phyloP scores from a whole-genome alignment of 495 filamentous ascomycete genomes.

The Aspergillus bridgeri region DNA sequence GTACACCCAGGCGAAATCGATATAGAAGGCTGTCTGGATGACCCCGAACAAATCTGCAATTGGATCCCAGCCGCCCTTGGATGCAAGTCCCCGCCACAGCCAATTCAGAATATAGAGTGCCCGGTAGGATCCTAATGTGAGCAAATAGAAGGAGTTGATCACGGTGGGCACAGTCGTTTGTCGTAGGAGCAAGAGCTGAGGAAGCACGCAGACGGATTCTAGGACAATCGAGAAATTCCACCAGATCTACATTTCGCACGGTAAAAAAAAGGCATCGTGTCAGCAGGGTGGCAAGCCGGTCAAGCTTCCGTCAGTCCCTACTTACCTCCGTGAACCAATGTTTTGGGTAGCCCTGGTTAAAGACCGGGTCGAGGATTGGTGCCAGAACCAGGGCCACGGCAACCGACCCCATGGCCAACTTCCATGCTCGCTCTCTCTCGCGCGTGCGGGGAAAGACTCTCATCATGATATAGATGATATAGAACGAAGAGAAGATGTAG shows the following conservation, averaged over 20 bases:
- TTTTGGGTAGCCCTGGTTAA: slow-evolving; percentile 41
- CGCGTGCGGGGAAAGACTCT: slow-evolving; percentile 81
- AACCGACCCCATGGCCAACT: slow-evolving; percentile 64
- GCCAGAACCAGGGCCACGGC: slow-evolving; percentile 56
- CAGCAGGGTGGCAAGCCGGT: background rate
- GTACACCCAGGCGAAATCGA: slow-evolving; percentile 98
- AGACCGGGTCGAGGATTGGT: slow-evolving; percentile 64
- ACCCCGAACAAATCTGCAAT: slow-evolving; percentile 79
- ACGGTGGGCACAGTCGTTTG: slow-evolving; percentile 95
- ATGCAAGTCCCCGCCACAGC: slow-evolving; percentile 64
- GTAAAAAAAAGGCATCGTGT: background rate
- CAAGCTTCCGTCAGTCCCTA: background rate
- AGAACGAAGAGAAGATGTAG: slow-evolving; percentile 80
- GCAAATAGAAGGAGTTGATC: slow-evolving; percentile 90
- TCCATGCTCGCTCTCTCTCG: slow-evolving; percentile 90
- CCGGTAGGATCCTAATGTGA: slow-evolving; percentile 85
- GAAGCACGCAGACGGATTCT: slow-evolving; percentile 86
- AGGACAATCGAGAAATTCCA: slow-evolving; percentile 88
- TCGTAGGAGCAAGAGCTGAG: slow-evolving; percentile 85
- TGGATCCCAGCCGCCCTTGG: slow-evolving; percentile 60
- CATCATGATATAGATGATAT: slow-evolving; percentile 85
- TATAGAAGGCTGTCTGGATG: slow-evolving; percentile 84
- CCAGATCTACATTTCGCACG: slow-evolving; percentile 50
- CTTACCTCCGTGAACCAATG: slow-evolving; percentile 56
- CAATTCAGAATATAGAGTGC: slow-evolving; percentile 90